Evolutionary conservation across 1,139 yeast genomes (phyloP), one percentile per base, ranked within the genome.

Genomic region (Yamadazyma dendronema): DNA sequence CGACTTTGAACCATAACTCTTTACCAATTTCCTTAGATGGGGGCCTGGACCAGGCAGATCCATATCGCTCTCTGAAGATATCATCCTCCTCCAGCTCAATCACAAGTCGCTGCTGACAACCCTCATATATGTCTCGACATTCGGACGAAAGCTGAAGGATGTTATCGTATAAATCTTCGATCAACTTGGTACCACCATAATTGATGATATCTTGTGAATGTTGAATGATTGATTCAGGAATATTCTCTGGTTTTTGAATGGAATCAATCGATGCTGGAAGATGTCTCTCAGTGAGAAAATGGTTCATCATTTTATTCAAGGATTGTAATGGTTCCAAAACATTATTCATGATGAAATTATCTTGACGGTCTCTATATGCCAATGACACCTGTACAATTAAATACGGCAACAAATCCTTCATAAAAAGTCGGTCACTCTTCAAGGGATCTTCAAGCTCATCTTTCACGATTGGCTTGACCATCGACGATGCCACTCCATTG

Each of bases 261-360:
- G 84, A 67, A 40, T 84, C 90, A 9, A 86, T 61, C 0, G 84
- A 64, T 0, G 86, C 81, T 0, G 88, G 86, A 1, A 86, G 58
- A 21, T 67, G 66, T 21, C 74, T 52, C 22, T 69, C 76, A 1
- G 66, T 52, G 2, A 77, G 48, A 43, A 70, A 73, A 29, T 61
- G 59, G 21, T 67, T 67, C 36, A 84, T 55, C 38, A 75, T 59
- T 23, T 65, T 65, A 33, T 76, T 74, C 31, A 85, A 56, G 3
- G 73, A 62, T 23, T 67, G 67, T 2, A 83, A 53, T 0, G 89
- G 88, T 3, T 65, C 61, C 1, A 68, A 56, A 19, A 88, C 56
- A 35, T 72, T 71, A 24, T 68, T 69, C 13, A 62, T 54, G n/a
- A 84, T 63, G 51, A 72, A 84, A 4, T 62, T 66, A 13, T 78